Evolutionary conservation across 108 stramenopile species (phyloP), one percentile per base, ranked within the genome.

Genomic region (Cyclotella atomus): DNA sequence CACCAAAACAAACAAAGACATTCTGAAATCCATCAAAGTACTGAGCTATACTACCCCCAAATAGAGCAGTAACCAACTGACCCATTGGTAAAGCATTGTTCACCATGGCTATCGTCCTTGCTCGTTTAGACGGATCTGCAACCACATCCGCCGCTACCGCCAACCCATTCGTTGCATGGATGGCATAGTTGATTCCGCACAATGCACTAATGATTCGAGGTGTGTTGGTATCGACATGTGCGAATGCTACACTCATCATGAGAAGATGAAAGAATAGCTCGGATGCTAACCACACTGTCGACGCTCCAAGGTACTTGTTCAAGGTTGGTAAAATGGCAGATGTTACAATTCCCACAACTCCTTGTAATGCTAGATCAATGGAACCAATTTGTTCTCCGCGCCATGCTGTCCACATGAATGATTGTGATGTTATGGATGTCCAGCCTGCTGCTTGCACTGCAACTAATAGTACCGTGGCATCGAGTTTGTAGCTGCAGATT

Each of bases 361-460:
- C 35, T 33, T 69, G 68, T 34, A 69, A 21, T 21, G 53, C 68
- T 34, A 69, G 36, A 49, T 69, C 68, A 27, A 69, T 56, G 33
- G 41, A 69, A 2, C 68, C 68, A 17, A 43, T 34, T 43, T 55
- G 20, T 38, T 69, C 68, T 0, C 68, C 68, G n/a, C 68, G 52
- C 68, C 68, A 69, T 19, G 68, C 36, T 7, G 68, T 69, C 68
- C 68, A 69, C n/a, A 69, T 55, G 53, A 69, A 69, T 17, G 53
- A 54, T 69, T 69, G 68, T 0, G 68, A 14, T 36, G 46, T 49
- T 36, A 69, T 69, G 8, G 23, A 52, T 32, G 30, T 49, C 68
- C 68, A 69, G 8, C 68, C 68, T 24, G 17, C 53, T n/a, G 68
- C 53, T 25, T 69, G 68, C 33, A 69, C 53, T 1, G 53, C 47